Percentiles rank a stretch among this genome's conserved stretches.
Evolutionary conservation across 495 filamentous ascomycete species (phyloP).

Genomic region (Penicillium roqueforti): DNA sequence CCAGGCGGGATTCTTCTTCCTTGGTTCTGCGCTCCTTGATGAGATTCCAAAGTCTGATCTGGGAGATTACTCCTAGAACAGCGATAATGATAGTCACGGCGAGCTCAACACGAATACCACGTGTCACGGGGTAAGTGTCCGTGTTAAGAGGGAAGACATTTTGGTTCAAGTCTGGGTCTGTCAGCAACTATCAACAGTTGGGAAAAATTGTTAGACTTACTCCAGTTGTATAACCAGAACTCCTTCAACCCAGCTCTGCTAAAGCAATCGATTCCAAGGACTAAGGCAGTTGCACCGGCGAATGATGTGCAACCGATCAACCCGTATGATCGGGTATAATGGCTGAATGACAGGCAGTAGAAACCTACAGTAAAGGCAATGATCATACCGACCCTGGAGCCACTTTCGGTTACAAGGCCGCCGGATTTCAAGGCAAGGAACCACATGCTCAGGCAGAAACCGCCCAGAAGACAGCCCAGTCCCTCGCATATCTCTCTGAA

Average conservation of each 20-base stretch:
- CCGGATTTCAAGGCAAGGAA: conserved; percentile 72
- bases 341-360: conserved; percentile 74
- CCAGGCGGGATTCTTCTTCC: conserved; percentile 51
- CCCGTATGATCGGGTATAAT: conserved; percentile 70
- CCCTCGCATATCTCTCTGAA: conserved; percentile 87
- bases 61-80: conserved; percentile 72
- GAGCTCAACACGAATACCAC: conserved; percentile 80
- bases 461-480: conserved; percentile 80
- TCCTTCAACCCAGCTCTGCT: conserved; percentile 86
- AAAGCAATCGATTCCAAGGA: conserved; percentile 89
- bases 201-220: conserved; percentile 37
- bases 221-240: conserved; percentile 95
- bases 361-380: conserved; percentile 59
- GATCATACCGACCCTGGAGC: conserved; percentile 71
- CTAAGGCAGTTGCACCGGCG: conserved; percentile 68
- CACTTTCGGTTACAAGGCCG: conserved; percentile 60
- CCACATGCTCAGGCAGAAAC: conserved; percentile 91
- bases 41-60: conserved; percentile 85
- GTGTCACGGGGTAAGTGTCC: conserved; percentile 78
- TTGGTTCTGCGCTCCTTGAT: conserved; percentile 66
- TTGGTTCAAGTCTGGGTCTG: conserved; percentile 60
- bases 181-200: conserved; percentile 6
- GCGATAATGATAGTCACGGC: conserved; percentile 72
- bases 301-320: conserved; percentile 75
- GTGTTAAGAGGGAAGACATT: conserved; percentile 72